Base-by-base conservation (phyloP, 352 stramenopile genomes). In the Phytophthora quininea region DNA sequence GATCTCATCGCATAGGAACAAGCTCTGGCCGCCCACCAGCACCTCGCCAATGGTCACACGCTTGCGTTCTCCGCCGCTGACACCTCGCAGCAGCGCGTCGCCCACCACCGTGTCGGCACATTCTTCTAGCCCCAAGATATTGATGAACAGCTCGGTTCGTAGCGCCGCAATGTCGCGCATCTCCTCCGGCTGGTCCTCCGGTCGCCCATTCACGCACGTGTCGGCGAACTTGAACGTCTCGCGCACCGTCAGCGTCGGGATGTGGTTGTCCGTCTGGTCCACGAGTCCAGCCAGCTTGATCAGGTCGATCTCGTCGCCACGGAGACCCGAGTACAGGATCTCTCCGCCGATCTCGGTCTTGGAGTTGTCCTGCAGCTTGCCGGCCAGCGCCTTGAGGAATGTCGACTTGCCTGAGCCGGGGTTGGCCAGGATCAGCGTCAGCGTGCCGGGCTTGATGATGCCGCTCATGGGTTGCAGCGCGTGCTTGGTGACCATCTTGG, bases 71-170 rank as follows among this genome's bases (percentile, higher is more conserved):
- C 96, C 96, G 43, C 96, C 96, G 57, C 77, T 95, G 1, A 98
- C 88, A 69, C 96, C 96, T 55, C 93, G 85, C 3, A 90, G 64
- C 30, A 91, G 56, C 2, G 81, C 80, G 43, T 98, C 82, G 15
- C 96, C 95, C 3, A 99, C 93, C 31, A 98, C 92, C 0, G 95
- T 98, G 69, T 98, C 86, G 24, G 77, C 82, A 32, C 96, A 97
- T 61, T 90, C 80, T 30, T 76, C 78, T 19, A 98, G 75, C 35
- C 93, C 95, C n/a, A 99, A 66, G 2, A 91, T 84, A 27, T 80
- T 69, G 3, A 97, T 35, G n/a, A 88, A 86, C 33, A 91, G 66
- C 56, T 93, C 78, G 10, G 79, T 86, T 3, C 74, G 53, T 12
- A 97, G 65, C 14, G 91, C 61, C 14, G 79, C 79, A 47, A 86